phyloP scores from a whole-genome alignment of 495 filamentous ascomycete species.

The Hypoxylon fragiforme region DNA sequence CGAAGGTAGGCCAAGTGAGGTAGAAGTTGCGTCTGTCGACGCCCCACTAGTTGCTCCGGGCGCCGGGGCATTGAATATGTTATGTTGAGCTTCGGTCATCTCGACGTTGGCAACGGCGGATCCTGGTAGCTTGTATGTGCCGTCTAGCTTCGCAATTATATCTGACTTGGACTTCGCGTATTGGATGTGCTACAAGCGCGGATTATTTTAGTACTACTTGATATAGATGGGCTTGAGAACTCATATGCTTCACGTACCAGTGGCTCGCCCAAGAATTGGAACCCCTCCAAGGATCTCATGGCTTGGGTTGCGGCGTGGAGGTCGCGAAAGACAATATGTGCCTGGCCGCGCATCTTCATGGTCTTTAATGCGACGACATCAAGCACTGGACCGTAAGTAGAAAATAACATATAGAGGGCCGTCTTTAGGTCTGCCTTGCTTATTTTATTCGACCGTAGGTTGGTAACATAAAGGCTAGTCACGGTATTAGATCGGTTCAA shows the following conservation, averaged over 20 bases:
- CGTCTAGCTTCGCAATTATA: conserved; percentile 84
- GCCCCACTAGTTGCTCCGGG: conserved; percentile 49
- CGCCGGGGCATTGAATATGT: conserved; percentile 73
- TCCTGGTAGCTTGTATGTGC: conserved; percentile 74
- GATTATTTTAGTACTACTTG: conserved; percentile 27
- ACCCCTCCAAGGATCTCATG: conserved; percentile 82
- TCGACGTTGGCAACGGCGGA: conserved; percentile 57
- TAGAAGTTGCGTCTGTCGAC: conserved; percentile 34
- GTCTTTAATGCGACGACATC: conserved; percentile 92
- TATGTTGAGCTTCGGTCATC: conserved; percentile 77
- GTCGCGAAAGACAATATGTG: conserved; percentile 89
- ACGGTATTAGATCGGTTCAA: conserved; percentile 29
- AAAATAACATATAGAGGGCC: conserved; percentile 88
- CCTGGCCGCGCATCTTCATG: conserved; percentile 89
- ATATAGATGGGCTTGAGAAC: neutral
- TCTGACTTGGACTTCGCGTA: conserved; percentile 89
- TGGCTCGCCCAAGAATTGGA: conserved; percentile 82
- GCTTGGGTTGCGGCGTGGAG: conserved; percentile 85
- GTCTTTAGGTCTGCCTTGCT: conserved; percentile 81
- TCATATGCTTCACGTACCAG: conserved; percentile 62
- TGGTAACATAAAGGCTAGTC: conserved; percentile 78
- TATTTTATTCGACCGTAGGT: conserved; percentile 80
- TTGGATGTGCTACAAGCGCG: conserved; percentile 68
- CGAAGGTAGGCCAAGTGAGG: conserved; percentile 44
- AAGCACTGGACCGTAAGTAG: conserved; percentile 88